A percentile compares a stretch with the other conserved stretches of the same genome.
Conservation (phyloP, 208 protist genomes). For the Endotrypanum monterogeii region DNA sequence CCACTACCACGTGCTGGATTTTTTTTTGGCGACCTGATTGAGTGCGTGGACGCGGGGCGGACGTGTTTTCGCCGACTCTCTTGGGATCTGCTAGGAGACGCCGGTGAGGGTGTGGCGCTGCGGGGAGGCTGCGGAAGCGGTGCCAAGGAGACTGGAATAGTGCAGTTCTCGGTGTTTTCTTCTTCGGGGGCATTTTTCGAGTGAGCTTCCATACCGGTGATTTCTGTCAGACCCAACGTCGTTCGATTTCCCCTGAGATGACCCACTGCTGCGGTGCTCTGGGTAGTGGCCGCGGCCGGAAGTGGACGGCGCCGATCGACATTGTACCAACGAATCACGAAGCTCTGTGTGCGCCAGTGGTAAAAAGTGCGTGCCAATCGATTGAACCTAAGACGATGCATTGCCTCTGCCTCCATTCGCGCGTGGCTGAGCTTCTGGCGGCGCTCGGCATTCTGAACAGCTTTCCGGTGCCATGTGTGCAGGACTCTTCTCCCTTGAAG, state of each 20-base stretch:
- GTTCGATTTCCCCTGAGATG: no score
- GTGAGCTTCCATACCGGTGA: background rate
- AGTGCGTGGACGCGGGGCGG: background rate
- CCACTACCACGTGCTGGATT: background rate
- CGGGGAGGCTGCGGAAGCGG: background rate
- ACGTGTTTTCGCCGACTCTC: background rate
- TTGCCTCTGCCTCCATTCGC: conserved; percentile 7
- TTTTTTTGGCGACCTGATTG: background rate
- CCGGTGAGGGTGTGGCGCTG: background rate
- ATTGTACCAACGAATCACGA: conserved; percentile 19
- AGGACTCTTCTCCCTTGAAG: conserved; percentile 14
- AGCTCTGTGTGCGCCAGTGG: conserved; percentile 28
- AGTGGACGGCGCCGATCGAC: conserved; percentile 30
- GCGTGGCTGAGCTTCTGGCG: background rate
- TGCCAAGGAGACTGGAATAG: background rate
- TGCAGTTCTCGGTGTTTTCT: background rate
- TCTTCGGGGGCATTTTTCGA: background rate
- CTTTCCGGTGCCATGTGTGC: conserved; percentile 29
- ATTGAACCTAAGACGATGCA: background rate
- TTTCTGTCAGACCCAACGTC: background rate
- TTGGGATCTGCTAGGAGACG: background rate
- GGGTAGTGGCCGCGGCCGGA: background rate
- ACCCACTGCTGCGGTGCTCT: background rate
- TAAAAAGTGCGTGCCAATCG: conserved; percentile 29
- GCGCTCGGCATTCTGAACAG: conserved; percentile 3